Evolutionary conservation across 2,329 filamentous ascomycete genomes (phyloP), one percentile per base, ranked within the genome.

Genomic region (Aaosphaeria arxii): DNA sequence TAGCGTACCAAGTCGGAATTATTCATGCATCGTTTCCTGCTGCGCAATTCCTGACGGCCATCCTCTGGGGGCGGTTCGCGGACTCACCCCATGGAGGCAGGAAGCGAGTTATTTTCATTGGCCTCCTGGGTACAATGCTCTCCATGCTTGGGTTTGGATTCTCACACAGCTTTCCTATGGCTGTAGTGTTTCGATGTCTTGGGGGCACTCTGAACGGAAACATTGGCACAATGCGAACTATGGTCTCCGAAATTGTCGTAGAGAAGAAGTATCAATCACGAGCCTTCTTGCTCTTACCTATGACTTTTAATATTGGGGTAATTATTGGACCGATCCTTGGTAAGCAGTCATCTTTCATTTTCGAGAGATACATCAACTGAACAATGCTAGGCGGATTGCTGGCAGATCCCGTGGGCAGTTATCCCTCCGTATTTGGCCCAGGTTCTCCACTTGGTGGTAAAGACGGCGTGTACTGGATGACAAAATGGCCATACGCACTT

Each of bases 1-100:
- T 95, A 55, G 83, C 90, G 0, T 78, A 80, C 17, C 89, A 94
- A 66, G 87, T 88, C 1, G 90, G 90, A 36, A 73, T 95, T 2
- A 75, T 95, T 28, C 84, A 88, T 42, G 89, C 87, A 9, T 85
- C 84, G 36, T 95, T 95, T 64, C 91, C 88, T 0, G 86, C 85
- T 0, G 86, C 87, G 0, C 90, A 96, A 66, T 92, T 92, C 61
- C 64, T 89, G 24, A 95, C 89, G 1, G 89, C 89, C 3, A 85
- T 95, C 67, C 69, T 89, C 51, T 95, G 90, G 90, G 90, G 90
- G 0, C 77, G 86, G 0, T 71, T 91, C 4, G 81, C 82, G 1
- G 82, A 85, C 59, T 83, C 86, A 5, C 80, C 81, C 35, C 54
- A 62, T 42, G 65, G 73, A 11, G 91, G 90, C 1, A 80, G 90